Evolutionary conservation across 2,329 filamentous ascomycete species (phyloP).

Genomic region (Chaetomium globosum): DNA sequence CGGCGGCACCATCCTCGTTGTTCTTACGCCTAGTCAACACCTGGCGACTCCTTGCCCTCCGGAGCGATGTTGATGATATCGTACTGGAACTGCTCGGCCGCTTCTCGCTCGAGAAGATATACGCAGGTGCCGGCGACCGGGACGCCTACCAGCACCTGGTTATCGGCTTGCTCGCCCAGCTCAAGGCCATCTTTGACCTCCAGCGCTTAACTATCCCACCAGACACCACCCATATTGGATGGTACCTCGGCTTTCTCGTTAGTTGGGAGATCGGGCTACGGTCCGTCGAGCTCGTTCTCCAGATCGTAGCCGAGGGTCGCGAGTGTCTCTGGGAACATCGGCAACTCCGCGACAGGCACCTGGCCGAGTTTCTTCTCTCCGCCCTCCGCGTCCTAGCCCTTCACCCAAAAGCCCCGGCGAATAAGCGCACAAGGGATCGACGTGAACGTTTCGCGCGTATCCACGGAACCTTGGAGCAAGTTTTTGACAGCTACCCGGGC

Average conservation of each 20-base stretch:
- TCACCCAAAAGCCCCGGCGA: conserved; percentile 44
- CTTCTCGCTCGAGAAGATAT: conserved; percentile 49
- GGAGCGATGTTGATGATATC: conserved; percentile 48
- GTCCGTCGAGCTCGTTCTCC: conserved; percentile 45
- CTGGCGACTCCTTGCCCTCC: conserved; percentile 44
- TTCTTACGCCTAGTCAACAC: conserved; percentile 44
- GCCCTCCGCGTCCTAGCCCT: conserved; percentile 45
- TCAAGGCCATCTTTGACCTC: conserved; percentile 46
- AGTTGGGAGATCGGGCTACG: conserved; percentile 48
- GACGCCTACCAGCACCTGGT: conserved; percentile 44
- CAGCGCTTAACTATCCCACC: conserved; percentile 47
- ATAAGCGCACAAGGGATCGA: conserved; percentile 42
- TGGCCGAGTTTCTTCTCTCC: conserved; percentile 45
- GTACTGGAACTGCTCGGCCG: conserved; percentile 47
- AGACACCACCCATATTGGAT: conserved; percentile 42
- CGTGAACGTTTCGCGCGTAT: conserved; percentile 46
- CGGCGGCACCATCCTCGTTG: conserved; percentile 42
- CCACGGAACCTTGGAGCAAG: conserved; percentile 43
- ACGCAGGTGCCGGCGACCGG: conserved; percentile 41
- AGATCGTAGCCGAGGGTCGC: conserved; percentile 44
- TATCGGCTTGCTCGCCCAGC: conserved; percentile 43
- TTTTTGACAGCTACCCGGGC: conserved; percentile 47
- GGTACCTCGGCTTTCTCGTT: conserved; percentile 45
- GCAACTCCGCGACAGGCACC: conserved; percentile 43
- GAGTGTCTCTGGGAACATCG: conserved; percentile 42